A percentile compares a stretch with the other conserved stretches of the same genome.
Conservation (phyloP, 257 asterid species). For the Jacaranda copaia region DNA sequence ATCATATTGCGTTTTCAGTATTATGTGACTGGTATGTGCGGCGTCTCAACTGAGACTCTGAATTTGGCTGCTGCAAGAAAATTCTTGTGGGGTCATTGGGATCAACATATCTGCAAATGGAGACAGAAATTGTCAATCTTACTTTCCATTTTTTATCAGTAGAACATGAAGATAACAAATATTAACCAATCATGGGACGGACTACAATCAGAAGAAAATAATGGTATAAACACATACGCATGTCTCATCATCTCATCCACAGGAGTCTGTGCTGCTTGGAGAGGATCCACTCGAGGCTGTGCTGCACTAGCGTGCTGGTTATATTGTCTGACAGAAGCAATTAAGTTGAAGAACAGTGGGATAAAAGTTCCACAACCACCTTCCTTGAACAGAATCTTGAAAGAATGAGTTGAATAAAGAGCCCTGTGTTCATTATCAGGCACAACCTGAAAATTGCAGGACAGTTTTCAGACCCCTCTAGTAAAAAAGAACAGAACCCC, state of each 20-base stretch:
- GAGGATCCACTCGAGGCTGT: constrained; percentile 78
- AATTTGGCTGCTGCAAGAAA: constrained; percentile 92
- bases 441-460: constrained; percentile 66
- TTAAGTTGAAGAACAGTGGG: constrained; percentile 86
- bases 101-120: constrained; percentile 81
- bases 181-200: not conserved
- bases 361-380: constrained; percentile 98
- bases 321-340: constrained; percentile 74
- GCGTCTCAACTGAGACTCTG: constrained; percentile 87
- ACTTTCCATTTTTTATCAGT: not conserved
- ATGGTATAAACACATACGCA: constrained; percentile 31
- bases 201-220: not conserved
- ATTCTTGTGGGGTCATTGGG: constrained; percentile 94
- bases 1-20: constrained; percentile 45
- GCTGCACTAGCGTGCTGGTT: constrained; percentile 55
- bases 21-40: constrained; percentile 72
- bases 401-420: constrained; percentile 81
- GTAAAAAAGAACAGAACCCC: not conserved
- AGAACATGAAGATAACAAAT: not conserved
- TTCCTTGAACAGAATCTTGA: constrained; percentile 96
- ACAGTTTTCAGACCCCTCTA: constrained; percentile 26
- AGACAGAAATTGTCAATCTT: not conserved
- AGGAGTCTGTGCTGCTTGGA: constrained; percentile 93
- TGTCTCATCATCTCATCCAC: constrained; percentile 98
- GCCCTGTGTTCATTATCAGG: constrained; percentile 86